Conservation (phyloP, 2,329 filamentous ascomycete genomes). For the Cladosporium sp. region DNA sequence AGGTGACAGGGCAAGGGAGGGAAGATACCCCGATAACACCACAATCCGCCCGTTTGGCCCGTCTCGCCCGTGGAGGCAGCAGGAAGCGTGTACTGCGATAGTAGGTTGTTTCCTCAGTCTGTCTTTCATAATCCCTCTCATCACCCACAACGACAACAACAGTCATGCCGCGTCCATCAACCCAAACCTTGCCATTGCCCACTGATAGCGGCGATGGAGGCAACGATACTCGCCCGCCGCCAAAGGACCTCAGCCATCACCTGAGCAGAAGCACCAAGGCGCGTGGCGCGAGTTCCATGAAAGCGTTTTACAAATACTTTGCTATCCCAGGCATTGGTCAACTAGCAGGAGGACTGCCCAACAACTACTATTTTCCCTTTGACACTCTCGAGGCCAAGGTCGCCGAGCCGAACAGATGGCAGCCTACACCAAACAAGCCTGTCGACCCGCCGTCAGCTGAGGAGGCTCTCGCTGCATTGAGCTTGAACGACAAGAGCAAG, state of each 20-base stretch:
- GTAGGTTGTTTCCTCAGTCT: neutral
- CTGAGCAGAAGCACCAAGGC: slow-evolving; percentile 69
- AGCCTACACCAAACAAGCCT: slow-evolving; percentile 65
- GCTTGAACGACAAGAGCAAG: slow-evolving; percentile 23
- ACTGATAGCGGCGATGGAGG: slow-evolving; percentile 18
- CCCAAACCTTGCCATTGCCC: neutral
- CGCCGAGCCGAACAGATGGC: slow-evolving; percentile 72
- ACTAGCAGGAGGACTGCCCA: slow-evolving; percentile 68
- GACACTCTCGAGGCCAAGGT: slow-evolving; percentile 84
- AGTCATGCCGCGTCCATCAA: slow-evolving; percentile 14
- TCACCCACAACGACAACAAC: neutral
- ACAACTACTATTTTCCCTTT: slow-evolving; percentile 81
- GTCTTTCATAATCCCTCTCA: neutral
- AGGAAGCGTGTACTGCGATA: neutral
- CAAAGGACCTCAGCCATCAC: slow-evolving; percentile 77
- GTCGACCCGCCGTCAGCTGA: slow-evolving; percentile 47
- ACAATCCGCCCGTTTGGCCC: neutral
- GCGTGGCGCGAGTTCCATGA: slow-evolving; percentile 66
- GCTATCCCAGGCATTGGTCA: slow-evolving; percentile 61
- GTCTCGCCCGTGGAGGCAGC: neutral
- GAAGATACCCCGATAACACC: slow-evolving; percentile 9
- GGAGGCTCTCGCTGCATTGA: slow-evolving; percentile 30
- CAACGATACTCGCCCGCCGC: slow-evolving; percentile 43
- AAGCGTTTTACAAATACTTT: slow-evolving; percentile 86
- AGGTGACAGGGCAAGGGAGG: neutral